phyloP scores from a whole-genome alignment of 257 asterid genomes.

The Salvia miltiorrhiza region DNA sequence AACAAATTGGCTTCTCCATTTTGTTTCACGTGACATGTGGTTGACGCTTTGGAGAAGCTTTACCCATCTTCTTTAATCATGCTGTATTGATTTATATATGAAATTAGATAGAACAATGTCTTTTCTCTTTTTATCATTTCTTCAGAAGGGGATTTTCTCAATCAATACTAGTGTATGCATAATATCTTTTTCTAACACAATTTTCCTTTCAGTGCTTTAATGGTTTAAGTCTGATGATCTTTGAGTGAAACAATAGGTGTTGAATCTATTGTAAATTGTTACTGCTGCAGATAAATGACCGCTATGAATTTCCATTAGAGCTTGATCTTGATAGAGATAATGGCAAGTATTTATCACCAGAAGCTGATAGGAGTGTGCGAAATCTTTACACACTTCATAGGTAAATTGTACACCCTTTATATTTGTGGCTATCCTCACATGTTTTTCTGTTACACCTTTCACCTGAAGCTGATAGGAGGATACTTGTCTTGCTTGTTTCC shows the following conservation, averaged over 20 bases:
- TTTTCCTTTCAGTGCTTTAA: neutral
- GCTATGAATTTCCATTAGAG: constrained; percentile 88
- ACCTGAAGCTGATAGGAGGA: neutral
- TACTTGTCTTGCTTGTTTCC: constrained; percentile 15
- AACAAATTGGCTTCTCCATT: neutral
- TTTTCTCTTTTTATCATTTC: neutral
- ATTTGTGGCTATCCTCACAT: neutral
- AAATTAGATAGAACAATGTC: constrained; percentile 10
- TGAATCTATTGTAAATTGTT: neutral
- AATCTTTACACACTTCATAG: constrained; percentile 94
- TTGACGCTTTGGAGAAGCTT: neutral
- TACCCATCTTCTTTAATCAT: neutral
- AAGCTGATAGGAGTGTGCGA: constrained; percentile 80
- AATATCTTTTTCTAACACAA: neutral
- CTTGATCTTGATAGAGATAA: constrained; percentile 88
- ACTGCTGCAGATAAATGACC: constrained; percentile 75
- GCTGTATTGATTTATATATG: neutral
- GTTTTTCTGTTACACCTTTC: neutral
- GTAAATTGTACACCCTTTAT: constrained; percentile 32
- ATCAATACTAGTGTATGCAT: neutral
- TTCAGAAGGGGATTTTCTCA: neutral
- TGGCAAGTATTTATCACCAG: constrained; percentile 90
- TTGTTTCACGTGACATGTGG: neutral
- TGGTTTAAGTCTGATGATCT: neutral
- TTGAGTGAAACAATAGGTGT: constrained; percentile 10